Evolutionary conservation across 2,329 filamentous ascomycete species (phyloP).

Genomic region (Epichloe festucae): DNA sequence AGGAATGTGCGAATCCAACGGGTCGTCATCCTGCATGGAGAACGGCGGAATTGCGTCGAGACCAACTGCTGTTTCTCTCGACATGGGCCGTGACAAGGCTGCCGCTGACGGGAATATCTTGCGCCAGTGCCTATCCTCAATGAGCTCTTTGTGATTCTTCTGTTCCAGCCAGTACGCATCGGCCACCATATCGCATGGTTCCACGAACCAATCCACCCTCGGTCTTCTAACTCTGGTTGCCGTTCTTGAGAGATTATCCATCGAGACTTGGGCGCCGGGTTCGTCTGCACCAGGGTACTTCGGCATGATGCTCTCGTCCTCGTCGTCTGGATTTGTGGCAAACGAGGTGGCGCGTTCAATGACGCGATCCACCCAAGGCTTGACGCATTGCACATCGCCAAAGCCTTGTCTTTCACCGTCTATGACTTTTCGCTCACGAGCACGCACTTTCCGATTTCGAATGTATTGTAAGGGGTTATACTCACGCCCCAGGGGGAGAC

Average conservation of each 20-base stretch:
- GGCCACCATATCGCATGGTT: slow-evolving; percentile 74
- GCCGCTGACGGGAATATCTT: slow-evolving; percentile 48
- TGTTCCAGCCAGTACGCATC: slow-evolving; percentile 88
- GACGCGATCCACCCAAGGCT: slow-evolving; percentile 64
- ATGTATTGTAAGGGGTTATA: slow-evolving; percentile 93
- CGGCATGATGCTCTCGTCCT: slow-evolving; percentile 23
- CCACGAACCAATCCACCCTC: slow-evolving; percentile 72
- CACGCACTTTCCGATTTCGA: slow-evolving; percentile 75
- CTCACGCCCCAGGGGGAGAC: slow-evolving; percentile 43
- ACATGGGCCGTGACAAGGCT: slow-evolving; percentile 17
- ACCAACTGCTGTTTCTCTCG: slow-evolving; percentile 18
- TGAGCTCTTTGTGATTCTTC: slow-evolving; percentile 61
- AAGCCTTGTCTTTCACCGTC: slow-evolving; percentile 68
- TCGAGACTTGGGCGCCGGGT: slow-evolving; percentile 27
- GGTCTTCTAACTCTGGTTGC: slow-evolving; percentile 54
- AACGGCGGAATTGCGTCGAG: slow-evolving; percentile 13
- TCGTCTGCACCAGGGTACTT: slow-evolving; percentile 34
- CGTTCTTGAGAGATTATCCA: slow-evolving; percentile 28
- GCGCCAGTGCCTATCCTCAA: slow-evolving; percentile 67
- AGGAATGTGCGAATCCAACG: slow-evolving; percentile 11
- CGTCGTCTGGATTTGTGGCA: slow-evolving; percentile 12
- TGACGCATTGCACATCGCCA: slow-evolving; percentile 57
- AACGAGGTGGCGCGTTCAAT: slow-evolving; percentile 20
- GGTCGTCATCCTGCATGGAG: slow-evolving; percentile 13
- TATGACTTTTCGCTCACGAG: slow-evolving; percentile 61